These are phyloP conservation scores for Curvularia lunata DNA, from an alignment of 2,329 filamentous ascomycete genomes.

Conservation along the genomic window DNA sequence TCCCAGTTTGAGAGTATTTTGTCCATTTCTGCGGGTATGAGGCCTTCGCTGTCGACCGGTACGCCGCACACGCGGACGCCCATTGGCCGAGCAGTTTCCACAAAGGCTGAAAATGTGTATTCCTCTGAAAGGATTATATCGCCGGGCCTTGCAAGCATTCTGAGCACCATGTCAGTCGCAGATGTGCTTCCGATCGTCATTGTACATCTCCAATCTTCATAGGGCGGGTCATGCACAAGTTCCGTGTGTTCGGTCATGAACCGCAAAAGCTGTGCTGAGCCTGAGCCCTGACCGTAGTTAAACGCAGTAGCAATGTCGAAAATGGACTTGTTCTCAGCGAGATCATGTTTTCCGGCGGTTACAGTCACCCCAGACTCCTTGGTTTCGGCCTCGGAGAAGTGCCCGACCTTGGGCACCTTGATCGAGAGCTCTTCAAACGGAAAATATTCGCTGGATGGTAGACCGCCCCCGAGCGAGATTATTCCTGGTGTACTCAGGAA, in stretches of 20 bases:
- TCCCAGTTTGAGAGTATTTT: constrained; percentile 71
- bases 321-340: constrained; percentile 65
- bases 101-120: constrained; percentile 83
- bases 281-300: constrained; percentile 90
- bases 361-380: constrained; percentile 65
- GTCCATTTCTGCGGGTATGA: constrained; percentile 68
- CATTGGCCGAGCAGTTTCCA: constrained; percentile 69
- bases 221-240: constrained; percentile 83
- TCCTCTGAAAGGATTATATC: constrained; percentile 87
- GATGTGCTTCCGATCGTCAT: constrained; percentile 87
- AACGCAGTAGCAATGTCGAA: constrained; percentile 85
- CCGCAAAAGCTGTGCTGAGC: constrained; percentile 83
- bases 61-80: constrained; percentile 67
- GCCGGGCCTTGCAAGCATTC: constrained; percentile 78
- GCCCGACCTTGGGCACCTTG: constrained; percentile 71
- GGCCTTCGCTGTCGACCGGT: constrained; percentile 70
- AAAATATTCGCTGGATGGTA: constrained; percentile 89
- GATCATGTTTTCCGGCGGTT: constrained; percentile 83
- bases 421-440: constrained; percentile 82
- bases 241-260: constrained; percentile 96
- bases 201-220: constrained; percentile 86
- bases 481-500: constrained; percentile 81
- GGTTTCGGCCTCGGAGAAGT: constrained; percentile 74
- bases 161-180: constrained; percentile 80
- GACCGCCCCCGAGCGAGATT: constrained; percentile 89